Evolutionary conservation across 257 asterid genomes (phyloP), one percentile per base, ranked within the genome.

Genomic region (Perilla frutescens): DNA sequence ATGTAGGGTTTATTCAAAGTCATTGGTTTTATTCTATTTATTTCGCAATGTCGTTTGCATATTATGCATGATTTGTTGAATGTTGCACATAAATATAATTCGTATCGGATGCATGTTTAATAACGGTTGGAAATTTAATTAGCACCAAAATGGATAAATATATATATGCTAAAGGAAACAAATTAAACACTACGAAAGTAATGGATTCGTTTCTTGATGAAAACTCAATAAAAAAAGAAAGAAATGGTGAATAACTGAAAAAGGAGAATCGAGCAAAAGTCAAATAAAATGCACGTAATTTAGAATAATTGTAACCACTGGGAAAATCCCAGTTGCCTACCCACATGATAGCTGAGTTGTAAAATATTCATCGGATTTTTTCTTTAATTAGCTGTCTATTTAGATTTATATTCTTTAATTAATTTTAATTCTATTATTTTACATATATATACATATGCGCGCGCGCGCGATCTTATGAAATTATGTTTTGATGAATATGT

Each of bases 301-400:
- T 3, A 70, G 77, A 72, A 72, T 63, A 55, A 36, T 32, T 64
- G 69, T 44, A 70, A 71, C 82, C 75, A 65, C 71, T 59, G 14
- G 31, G 65, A 72, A 78, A 73, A 78, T 78, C 72, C 67, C 60
- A 50, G 72, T 72, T 59, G 72, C 73, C 76, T 51, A 47, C 58
- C 39, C 83, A 79, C 80, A 70, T 74, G 83, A 3, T 53, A 65
- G 12, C 55, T 74, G 83, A 68, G 80, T 79, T 74, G 80, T 60
- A 62, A 69, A 44, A 68, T 74, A 74, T 74, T 79, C 79, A 70
- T 56, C 54, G 36, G 32, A 72, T 69, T 72, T 48, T 63, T 64
- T 6, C 5, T 6, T 29, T 45, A 59, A 48, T 59, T 77, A 62
- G 36, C 45, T 47, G 57, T 77, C 63, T 50, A 49, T 64, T 43